These are phyloP conservation scores for Sambucus nigra DNA, from an alignment of 129 eudicot genomes.

Conservation along the genomic window DNA sequence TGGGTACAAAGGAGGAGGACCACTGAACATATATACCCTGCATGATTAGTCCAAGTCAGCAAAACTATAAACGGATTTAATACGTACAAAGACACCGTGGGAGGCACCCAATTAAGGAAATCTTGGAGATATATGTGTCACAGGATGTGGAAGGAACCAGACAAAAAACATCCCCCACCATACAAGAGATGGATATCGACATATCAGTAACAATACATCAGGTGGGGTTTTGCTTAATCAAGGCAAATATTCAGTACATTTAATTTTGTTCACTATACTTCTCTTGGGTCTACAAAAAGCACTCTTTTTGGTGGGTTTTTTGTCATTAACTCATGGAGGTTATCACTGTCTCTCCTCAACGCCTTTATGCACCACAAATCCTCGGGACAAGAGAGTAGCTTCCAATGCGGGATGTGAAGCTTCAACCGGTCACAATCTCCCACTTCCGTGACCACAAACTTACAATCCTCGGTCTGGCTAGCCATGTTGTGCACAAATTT, in stretches of 20 bases:
- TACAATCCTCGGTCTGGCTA: constrained; percentile 23
- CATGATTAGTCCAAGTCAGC: constrained; percentile 2
- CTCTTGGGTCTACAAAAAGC: constrained; percentile 71
- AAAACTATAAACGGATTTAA: background rate
- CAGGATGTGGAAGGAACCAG: constrained; percentile 10
- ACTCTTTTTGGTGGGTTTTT: constrained; percentile 31
- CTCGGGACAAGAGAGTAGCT: constrained; percentile 44
- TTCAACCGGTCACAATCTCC: constrained; percentile 35
- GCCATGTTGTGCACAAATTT: constrained; percentile 51
- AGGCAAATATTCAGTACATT: too few species aligned
- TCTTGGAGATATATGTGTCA: constrained; percentile 1
- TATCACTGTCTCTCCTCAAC: constrained; percentile 15
- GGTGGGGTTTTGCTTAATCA: constrained; percentile 2
- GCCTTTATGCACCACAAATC: constrained; percentile 61
- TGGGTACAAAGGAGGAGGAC: background rate
- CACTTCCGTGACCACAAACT: constrained; percentile 46
- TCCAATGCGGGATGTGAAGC: constrained; percentile 51
- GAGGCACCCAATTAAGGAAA: constrained; percentile 25
- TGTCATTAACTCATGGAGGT: constrained; percentile 14
- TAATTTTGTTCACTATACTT: constrained; percentile 23
- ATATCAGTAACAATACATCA: constrained; percentile 13
- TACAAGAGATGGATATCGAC: background rate
- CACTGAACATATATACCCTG: background rate
- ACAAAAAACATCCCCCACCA: background rate
- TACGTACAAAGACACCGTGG: constrained; percentile 10